Conservation (phyloP, 2,329 filamentous ascomycete genomes). For the Botryotinia convoluta region DNA sequence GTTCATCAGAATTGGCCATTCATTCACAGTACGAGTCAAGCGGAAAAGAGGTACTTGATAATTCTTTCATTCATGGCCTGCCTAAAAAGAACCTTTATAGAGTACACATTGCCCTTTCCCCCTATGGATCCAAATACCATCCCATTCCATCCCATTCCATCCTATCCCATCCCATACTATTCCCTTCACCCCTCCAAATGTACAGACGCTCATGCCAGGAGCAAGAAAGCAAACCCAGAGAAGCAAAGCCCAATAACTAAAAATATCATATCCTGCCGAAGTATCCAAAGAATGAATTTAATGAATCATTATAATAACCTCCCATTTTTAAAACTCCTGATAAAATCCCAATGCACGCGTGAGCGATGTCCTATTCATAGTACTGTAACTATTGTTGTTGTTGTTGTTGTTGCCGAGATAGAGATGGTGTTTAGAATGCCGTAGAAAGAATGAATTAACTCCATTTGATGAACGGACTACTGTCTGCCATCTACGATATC, state of each 20-base stretch:
- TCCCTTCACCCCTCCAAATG: background rate
- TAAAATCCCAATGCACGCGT: conserved; percentile 9
- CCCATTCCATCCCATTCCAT: background rate
- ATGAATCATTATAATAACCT: conserved; percentile 6
- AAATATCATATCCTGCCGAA: background rate
- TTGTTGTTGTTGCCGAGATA: background rate
- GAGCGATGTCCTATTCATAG: background rate
- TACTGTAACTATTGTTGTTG: background rate
- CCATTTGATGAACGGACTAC: background rate
- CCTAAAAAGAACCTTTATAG: background rate
- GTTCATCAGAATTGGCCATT: background rate
- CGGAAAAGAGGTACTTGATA: background rate
- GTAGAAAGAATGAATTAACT: background rate
- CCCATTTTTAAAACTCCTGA: conserved; percentile 15
- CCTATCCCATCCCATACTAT: background rate
- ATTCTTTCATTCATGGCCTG: conserved; percentile 9
- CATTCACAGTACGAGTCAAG: background rate
- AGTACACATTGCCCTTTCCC: background rate
- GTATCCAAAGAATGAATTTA: conserved; percentile 7
- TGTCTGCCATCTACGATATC: background rate
- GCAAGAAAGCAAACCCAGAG: conserved; percentile 11
- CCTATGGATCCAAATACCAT: background rate
- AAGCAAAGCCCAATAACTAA: conserved; percentile 9
- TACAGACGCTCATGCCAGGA: conserved; percentile 15
- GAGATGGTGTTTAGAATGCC: background rate